These are phyloP conservation scores for Pseudozyma pruni DNA, from an alignment of 1,284 basidiomycete species.

Conservation along the genomic window DNA sequence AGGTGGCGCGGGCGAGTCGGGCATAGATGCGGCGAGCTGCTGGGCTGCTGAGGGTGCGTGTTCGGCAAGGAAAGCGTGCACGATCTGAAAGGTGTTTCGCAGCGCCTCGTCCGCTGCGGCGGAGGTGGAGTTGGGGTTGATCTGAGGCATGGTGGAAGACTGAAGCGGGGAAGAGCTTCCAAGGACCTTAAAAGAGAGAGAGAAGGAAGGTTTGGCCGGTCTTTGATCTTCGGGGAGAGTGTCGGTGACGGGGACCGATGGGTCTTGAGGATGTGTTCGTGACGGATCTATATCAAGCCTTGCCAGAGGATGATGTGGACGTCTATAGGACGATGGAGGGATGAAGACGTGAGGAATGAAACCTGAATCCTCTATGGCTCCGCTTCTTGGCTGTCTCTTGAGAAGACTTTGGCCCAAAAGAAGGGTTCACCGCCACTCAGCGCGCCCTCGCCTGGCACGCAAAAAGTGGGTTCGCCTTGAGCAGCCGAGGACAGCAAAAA, in stretches of 20 bases:
- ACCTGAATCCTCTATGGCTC: too few species aligned
- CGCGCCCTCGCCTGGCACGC: not conserved
- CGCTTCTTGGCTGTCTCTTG: too few species aligned
- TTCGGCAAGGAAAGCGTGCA: constrained; percentile 43
- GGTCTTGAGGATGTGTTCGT: too few species aligned
- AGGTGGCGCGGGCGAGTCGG: constrained; percentile 28
- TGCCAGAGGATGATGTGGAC: too few species aligned
- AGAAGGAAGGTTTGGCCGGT: too few species aligned
- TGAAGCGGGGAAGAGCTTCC: not conserved
- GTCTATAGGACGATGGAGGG: too few species aligned
- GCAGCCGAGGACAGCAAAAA: constrained; percentile 4
- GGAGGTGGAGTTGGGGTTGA: constrained; percentile 17
- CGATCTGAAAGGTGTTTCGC: constrained; percentile 42
- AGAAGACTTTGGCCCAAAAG: not conserved
- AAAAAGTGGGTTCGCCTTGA: not conserved
- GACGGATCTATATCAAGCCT: too few species aligned
- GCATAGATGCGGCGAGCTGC: constrained; percentile 27
- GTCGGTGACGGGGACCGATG: too few species aligned
- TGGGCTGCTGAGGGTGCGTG: constrained; percentile 39
- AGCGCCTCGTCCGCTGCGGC: constrained; percentile 29
- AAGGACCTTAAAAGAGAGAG: not conserved
- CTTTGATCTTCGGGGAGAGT: too few species aligned
- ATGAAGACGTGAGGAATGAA: too few species aligned
- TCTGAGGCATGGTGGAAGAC: constrained; percentile 11
- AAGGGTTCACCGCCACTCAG: constrained; percentile 17